A percentile compares a stretch with the other conserved stretches of the same genome.
phyloP scores from a whole-genome alignment of 1,139 yeast genomes.

The Zygoascus hellenicus region DNA sequence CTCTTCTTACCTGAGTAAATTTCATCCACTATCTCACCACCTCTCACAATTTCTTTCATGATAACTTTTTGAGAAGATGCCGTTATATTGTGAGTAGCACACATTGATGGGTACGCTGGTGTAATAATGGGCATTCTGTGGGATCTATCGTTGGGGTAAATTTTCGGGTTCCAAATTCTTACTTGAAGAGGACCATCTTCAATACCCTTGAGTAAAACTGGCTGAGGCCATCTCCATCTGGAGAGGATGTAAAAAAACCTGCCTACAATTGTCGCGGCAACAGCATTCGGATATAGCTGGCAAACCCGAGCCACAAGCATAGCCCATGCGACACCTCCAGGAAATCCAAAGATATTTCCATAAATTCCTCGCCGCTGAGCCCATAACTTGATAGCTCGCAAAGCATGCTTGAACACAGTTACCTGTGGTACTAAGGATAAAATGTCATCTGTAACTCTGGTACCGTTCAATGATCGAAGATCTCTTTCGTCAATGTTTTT shows the following conservation, averaged over 20 bases:
- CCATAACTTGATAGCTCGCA: conserved; percentile 92
- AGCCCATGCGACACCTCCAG: conserved; percentile 99
- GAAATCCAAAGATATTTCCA: conserved; percentile 93
- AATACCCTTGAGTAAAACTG: conserved; percentile 81
- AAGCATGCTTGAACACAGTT: conserved; percentile 85
- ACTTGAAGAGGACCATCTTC: conserved; percentile 98
- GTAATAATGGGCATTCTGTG: conserved; percentile 99
- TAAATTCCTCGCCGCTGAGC: conserved; percentile 92
- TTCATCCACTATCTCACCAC: conserved; percentile 63
- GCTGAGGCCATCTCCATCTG: conserved; percentile 99
- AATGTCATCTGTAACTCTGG: conserved; percentile 95
- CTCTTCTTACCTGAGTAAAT: conserved; percentile 55
- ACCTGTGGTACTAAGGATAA: conserved; percentile 85
- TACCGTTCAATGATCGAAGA: conserved; percentile 84
- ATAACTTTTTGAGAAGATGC: conserved; percentile 80
- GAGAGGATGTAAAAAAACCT: conserved; percentile 81
- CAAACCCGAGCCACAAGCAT: conserved; percentile 96
- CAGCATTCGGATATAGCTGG: conserved; percentile 93
- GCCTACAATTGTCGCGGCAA: conserved; percentile 81
- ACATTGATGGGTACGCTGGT: conserved; percentile 99
- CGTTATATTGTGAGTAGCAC: conserved; percentile 95
- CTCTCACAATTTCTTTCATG: conserved; percentile 67
- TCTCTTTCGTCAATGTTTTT: conserved; percentile 88
- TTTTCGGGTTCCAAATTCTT: conserved; percentile 92
- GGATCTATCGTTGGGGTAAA: conserved; percentile 79